These are phyloP conservation scores for Colletotrichum tanaceti DNA, from an alignment of 2,329 filamentous ascomycete genomes.

Conservation along the genomic window DNA sequence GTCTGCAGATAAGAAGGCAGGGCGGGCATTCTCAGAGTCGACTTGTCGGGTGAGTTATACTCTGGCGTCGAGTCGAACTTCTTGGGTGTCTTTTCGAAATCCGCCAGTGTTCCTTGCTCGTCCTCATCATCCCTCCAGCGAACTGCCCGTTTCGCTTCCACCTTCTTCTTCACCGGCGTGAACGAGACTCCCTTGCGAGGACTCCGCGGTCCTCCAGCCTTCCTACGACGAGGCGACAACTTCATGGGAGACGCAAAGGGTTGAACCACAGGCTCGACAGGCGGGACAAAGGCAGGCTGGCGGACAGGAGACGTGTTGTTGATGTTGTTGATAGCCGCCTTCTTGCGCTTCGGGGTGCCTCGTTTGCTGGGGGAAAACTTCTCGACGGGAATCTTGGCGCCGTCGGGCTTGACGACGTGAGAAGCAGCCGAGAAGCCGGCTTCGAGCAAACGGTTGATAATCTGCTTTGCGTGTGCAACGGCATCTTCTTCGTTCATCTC, in stretches of 20 bases:
- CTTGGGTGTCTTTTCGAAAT: slow-evolving; percentile 91
- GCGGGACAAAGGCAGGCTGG: slow-evolving; percentile 55
- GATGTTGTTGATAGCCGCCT: slow-evolving; percentile 54
- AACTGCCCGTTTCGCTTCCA: slow-evolving; percentile 78
- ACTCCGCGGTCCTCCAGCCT: slow-evolving; percentile 59
- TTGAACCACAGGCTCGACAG: slow-evolving; percentile 43
- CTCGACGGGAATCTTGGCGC: slow-evolving; percentile 70
- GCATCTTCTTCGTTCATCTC: slow-evolving; percentile 87
- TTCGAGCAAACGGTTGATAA: slow-evolving; percentile 82
- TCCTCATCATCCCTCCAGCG: slow-evolving; percentile 91
- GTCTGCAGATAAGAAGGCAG: slow-evolving; percentile 62
- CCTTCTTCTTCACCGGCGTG: slow-evolving; percentile 83
- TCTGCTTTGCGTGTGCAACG: slow-evolving; percentile 79
- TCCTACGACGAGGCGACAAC: slow-evolving; percentile 83
- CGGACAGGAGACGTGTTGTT: slow-evolving; percentile 59
- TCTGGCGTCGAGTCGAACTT: slow-evolving; percentile 70
- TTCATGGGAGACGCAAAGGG: slow-evolving; percentile 72
- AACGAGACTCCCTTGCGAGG: slow-evolving; percentile 79
- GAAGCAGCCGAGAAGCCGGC: slow-evolving; percentile 79
- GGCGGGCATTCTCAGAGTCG: slow-evolving; percentile 46
- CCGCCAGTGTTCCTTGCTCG: slow-evolving; percentile 84
- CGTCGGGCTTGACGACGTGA: slow-evolving; percentile 92
- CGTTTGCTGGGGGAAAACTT: slow-evolving; percentile 76
- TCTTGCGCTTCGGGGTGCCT: slow-evolving; percentile 83
- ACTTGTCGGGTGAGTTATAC: slow-evolving; percentile 61